A percentile compares a stretch with the other conserved stretches of the same genome.
Conservation (phyloP, 2,329 filamentous ascomycete species). For the Lizonia empirigonia region DNA sequence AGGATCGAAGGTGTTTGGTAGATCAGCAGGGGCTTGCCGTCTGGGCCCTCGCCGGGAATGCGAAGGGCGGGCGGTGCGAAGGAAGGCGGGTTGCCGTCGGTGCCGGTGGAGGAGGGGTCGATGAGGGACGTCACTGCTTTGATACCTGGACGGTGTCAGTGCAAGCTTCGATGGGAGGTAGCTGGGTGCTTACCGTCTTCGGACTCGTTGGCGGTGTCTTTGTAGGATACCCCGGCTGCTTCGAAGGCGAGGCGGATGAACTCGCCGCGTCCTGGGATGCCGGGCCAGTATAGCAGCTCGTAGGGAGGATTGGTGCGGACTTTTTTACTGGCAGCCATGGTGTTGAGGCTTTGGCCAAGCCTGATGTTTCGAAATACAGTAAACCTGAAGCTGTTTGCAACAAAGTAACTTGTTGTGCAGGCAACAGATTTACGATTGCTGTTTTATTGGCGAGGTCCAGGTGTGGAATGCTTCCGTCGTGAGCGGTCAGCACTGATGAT, state of each 20-base stretch:
- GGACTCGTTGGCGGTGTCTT: slow-evolving; percentile 61
- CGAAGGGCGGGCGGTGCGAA: slow-evolving; percentile 71
- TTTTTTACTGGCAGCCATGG: slow-evolving; percentile 36
- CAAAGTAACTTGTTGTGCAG: background rate
- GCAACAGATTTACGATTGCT: background rate
- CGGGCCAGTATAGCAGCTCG: slow-evolving; percentile 73
- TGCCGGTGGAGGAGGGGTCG: slow-evolving; percentile 52
- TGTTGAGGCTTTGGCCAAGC: too few species aligned
- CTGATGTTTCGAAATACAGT: background rate
- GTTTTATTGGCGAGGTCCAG: background rate
- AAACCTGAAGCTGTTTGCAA: background rate
- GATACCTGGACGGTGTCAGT: slow-evolving; percentile 43
- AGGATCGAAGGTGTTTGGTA: slow-evolving; percentile 76
- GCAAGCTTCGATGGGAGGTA: background rate
- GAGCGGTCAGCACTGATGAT: too few species aligned
- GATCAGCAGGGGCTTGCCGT: slow-evolving; percentile 64
- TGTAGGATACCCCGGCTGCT: slow-evolving; percentile 68
- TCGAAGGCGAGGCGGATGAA: slow-evolving; percentile 75
- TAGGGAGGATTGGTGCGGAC: slow-evolving; percentile 54
- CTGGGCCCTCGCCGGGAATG: slow-evolving; percentile 54
- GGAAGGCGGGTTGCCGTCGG: slow-evolving; percentile 64
- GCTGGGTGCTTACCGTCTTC: slow-evolving; percentile 50
- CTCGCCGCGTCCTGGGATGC: slow-evolving; percentile 75
- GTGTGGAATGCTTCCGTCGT: slow-evolving; percentile 5
- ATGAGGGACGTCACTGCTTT: slow-evolving; percentile 57